phyloP scores from a whole-genome alignment of 2,329 filamentous ascomycete species.

The Teratosphaeria pseudoeucalypti region DNA sequence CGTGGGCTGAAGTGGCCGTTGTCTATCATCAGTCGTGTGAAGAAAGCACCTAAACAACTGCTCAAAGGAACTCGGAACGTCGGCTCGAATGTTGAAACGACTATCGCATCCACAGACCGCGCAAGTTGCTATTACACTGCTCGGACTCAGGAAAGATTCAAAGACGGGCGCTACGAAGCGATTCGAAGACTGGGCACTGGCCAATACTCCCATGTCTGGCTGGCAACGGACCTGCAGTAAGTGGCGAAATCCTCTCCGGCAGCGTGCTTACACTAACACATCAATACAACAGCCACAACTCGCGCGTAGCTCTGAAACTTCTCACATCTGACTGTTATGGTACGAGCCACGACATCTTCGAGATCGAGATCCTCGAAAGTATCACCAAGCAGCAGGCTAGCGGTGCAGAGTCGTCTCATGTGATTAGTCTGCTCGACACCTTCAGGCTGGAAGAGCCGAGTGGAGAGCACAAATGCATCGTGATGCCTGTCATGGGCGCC shows the following conservation, averaged over 20 bases:
- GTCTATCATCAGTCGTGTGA: too few species aligned
- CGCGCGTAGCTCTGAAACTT: background rate
- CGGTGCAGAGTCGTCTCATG: background rate
- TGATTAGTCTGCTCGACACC: background rate
- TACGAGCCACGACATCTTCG: constrained; percentile 1
- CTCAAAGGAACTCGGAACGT: background rate
- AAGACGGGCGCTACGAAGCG: background rate
- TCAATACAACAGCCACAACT: background rate
- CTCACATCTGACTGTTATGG: constrained; percentile 1
- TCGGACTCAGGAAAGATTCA: background rate
- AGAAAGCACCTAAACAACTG: background rate
- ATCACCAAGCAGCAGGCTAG: background rate
- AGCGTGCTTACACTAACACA: background rate
- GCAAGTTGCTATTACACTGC: background rate
- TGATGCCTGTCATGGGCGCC: background rate
- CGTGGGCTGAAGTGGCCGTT: too few species aligned
- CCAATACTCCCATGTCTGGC: background rate
- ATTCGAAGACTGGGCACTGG: background rate
- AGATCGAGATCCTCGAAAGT: background rate
- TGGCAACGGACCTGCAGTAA: background rate
- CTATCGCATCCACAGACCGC: background rate
- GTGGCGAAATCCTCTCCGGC: background rate
- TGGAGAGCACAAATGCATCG: background rate
- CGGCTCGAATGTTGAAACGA: too few species aligned
- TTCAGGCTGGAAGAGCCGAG: background rate